Percentiles rank a stretch among this genome's conserved stretches.
Conservation (phyloP, 805 yeast species). For the Candida ovalis region DNA sequence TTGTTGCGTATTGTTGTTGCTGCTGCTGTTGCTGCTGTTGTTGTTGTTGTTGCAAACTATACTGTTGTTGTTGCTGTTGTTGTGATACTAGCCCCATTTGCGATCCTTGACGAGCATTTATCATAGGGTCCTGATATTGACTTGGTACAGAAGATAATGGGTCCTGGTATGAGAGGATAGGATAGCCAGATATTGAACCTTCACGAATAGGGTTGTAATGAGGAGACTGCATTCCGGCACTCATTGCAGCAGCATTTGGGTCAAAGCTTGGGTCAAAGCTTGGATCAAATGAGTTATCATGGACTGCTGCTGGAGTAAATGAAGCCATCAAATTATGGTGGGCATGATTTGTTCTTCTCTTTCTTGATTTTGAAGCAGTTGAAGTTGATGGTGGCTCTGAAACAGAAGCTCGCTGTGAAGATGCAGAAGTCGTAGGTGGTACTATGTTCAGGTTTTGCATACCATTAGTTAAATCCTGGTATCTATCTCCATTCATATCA, state of each 20-base stretch:
- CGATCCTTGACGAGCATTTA: not conserved
- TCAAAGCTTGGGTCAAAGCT: conserved; percentile 20
- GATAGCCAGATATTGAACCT: not conserved
- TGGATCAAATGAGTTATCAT: not conserved
- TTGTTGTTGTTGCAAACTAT: conserved; percentile 1
- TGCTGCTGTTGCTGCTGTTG: conserved; percentile 1
- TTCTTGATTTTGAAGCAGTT: conserved; percentile 4
- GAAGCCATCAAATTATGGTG: conserved; percentile 23
- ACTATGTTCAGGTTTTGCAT: conserved; percentile 12
- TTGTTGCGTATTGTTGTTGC: conserved; percentile 1
- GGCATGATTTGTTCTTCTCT: conserved; percentile 26
- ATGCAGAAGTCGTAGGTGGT: not conserved
- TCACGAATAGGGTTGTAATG: conserved; percentile 5
- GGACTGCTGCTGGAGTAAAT: conserved; percentile 6
- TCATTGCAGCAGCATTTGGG: conserved; percentile 31
- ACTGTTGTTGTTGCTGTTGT: not conserved
- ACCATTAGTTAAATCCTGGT: conserved; percentile 11
- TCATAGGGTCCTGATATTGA: not conserved
- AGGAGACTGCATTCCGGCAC: conserved; percentile 27
- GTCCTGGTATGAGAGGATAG: not conserved
- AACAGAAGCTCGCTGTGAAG: conserved; percentile 1
- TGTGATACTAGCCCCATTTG: conserved; percentile 1
- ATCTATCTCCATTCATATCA: conserved; percentile 5
- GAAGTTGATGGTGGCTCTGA: not conserved
- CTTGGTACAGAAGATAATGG: conserved; percentile 1